Evolutionary conservation across 2,329 filamentous ascomycete species (phyloP).

Genomic region (Ophiostoma fasciatum): DNA sequence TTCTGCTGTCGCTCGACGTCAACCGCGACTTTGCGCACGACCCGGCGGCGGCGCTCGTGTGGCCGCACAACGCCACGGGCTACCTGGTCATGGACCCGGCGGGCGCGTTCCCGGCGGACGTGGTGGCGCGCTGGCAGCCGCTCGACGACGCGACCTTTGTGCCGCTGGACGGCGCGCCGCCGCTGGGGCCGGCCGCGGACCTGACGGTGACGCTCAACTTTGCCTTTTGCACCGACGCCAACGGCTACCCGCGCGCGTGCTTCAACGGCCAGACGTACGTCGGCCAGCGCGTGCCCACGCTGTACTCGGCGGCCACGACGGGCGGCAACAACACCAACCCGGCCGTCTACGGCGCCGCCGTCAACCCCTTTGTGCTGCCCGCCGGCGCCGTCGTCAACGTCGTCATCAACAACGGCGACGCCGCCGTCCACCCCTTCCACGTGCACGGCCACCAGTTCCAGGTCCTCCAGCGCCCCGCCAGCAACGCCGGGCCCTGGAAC

Average conservation of each 20-base stretch:
- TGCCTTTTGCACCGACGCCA: constrained; percentile 42
- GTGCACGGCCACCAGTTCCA: constrained; percentile 42
- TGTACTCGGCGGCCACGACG: constrained; percentile 55
- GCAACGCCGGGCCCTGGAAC: constrained; percentile 22
- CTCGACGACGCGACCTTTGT: constrained; percentile 48
- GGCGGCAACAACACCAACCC: constrained; percentile 28
- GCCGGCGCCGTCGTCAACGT: constrained; percentile 29
- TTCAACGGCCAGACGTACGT: constrained; percentile 55
- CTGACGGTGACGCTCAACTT: constrained; percentile 42
- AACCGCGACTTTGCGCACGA: constrained; percentile 27
- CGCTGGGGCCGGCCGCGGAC: constrained; percentile 29
- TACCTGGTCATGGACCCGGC: constrained; percentile 24
- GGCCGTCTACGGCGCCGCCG: constrained; percentile 25
- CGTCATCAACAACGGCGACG: constrained; percentile 34
- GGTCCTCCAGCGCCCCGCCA: constrained; percentile 27
- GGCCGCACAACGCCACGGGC: constrained; percentile 27
- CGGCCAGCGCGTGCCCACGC: constrained; percentile 50
- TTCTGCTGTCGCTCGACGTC: constrained; percentile 27
- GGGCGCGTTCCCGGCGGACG: constrained; percentile 16
- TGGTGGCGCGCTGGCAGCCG: constrained; percentile 28
- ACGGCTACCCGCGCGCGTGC: constrained; percentile 46
- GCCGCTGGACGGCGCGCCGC: constrained; percentile 29
- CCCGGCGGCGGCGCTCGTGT: constrained; percentile 12
- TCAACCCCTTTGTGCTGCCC: constrained; percentile 26
- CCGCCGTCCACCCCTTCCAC: constrained; percentile 35